Evolutionary conservation across 1,284 basidiomycete genomes (phyloP).

Genomic region (Ustilago loliicola): DNA sequence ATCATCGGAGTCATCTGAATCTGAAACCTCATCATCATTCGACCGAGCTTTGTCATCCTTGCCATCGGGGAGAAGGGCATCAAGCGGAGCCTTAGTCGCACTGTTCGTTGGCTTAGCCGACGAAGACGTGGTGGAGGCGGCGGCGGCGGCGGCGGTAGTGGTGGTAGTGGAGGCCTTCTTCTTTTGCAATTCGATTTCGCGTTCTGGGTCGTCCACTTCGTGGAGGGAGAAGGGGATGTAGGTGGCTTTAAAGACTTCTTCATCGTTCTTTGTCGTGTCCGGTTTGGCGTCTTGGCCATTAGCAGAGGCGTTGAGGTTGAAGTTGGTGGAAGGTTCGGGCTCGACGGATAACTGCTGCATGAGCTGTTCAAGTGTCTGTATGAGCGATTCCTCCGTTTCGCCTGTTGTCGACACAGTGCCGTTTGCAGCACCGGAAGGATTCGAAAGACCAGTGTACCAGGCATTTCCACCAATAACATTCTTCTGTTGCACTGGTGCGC

Average conservation of each 20-base stretch:
- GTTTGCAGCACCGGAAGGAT: not conserved
- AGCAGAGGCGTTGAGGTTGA: not conserved
- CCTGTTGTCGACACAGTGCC: slow-evolving; percentile 13
- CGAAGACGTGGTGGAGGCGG: not conserved
- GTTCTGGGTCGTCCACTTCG: slow-evolving; percentile 67
- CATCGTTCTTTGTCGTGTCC: slow-evolving; percentile 27
- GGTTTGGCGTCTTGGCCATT: not conserved
- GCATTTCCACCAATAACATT: slow-evolving; percentile 43
- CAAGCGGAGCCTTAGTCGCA: not conserved
- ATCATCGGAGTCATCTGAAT: slow-evolving; percentile 12
- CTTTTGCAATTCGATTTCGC: slow-evolving; percentile 56
- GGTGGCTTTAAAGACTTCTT: slow-evolving; percentile 65
- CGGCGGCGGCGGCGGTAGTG: not conserved
- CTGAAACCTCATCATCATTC: slow-evolving; percentile 5
- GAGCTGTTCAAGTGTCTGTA: slow-evolving; percentile 45
- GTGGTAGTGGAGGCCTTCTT: not conserved
- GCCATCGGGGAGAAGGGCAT: slow-evolving; percentile 7
- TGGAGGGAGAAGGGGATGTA: slow-evolving; percentile 68
- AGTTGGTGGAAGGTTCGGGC: not conserved
- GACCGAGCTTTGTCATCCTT: not conserved
- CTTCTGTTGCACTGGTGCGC: slow-evolving; percentile 3
- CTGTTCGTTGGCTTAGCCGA: too few relatives aligned
- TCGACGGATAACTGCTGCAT: slow-evolving; percentile 37
- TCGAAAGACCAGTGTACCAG: slow-evolving; percentile 36
- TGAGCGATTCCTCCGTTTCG: slow-evolving; percentile 58